Conservation (phyloP, 176 grass and related monocot genomes). For the Phyllostachys edulis region DNA sequence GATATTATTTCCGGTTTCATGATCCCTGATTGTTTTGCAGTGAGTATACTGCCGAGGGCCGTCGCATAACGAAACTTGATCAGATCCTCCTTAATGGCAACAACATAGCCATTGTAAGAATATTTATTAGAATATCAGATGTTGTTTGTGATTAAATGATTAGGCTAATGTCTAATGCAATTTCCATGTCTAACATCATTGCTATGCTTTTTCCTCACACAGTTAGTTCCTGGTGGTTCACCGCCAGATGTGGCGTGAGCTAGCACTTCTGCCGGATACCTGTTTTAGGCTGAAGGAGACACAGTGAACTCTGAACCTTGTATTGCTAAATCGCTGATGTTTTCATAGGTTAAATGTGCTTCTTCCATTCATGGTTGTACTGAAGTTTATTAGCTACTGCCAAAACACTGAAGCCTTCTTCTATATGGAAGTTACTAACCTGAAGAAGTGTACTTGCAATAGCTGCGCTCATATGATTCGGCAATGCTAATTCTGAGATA, state of each 20-base stretch:
- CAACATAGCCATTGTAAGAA: slow-evolving; percentile 98
- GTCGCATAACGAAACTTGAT: slow-evolving; percentile 93
- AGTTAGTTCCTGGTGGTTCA: slow-evolving; percentile 96
- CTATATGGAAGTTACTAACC: slow-evolving; percentile 29
- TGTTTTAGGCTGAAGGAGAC: background rate
- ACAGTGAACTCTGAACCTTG: background rate
- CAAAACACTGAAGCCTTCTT: background rate
- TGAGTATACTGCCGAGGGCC: slow-evolving; percentile 90
- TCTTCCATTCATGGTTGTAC: slow-evolving; percentile 11
- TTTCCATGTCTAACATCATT: slow-evolving; percentile 26
- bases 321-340: background rate
- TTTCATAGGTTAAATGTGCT: slow-evolving; percentile 28
- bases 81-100: slow-evolving; percentile 96
- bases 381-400: slow-evolving; percentile 9
- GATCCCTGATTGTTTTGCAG: slow-evolving; percentile 43
- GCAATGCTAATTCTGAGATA: slow-evolving; percentile 24
- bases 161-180: background rate
- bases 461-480: slow-evolving; percentile 42
- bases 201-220: background rate
- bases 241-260: slow-evolving; percentile 76
- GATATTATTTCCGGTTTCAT: background rate
- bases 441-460: slow-evolving; percentile 12
- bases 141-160: background rate
- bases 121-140: background rate
- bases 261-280: background rate